These are phyloP conservation scores for Ceratobasidium sp. DNA, from an alignment of 1,284 basidiomycete species.

Conservation along the genomic window DNA sequence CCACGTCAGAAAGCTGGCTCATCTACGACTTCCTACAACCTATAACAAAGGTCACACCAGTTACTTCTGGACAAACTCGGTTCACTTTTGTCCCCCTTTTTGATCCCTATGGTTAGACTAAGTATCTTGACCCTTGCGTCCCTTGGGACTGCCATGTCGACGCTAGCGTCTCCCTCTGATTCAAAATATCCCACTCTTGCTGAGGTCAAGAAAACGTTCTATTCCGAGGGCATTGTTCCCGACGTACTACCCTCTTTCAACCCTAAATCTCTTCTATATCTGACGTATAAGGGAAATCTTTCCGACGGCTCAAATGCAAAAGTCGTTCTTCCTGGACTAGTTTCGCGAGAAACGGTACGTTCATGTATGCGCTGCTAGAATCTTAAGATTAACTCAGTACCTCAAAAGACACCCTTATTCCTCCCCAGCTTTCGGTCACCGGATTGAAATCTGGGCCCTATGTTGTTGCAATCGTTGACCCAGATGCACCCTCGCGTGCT, in stretches of 20 bases:
- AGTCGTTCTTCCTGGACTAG: conserved; percentile 35
- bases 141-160: neutral
- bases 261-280: conserved; percentile 30
- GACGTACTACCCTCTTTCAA: conserved; percentile 34
- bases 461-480: conserved; percentile 41
- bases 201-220: conserved; percentile 34
- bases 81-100: neutral
- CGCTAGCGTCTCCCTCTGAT: neutral
- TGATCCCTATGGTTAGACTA: neutral
- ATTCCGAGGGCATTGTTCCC: conserved; percentile 28
- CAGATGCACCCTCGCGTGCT: conserved; percentile 39
- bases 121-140: neutral
- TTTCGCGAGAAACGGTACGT: conserved; percentile 28
- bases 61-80: too few relatives aligned
- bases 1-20: conserved; percentile 3
- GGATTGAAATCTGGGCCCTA: conserved; percentile 37
- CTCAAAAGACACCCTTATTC: conserved; percentile 24
- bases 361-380: too few relatives aligned
- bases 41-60: too few relatives aligned
- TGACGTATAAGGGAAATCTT: conserved; percentile 39
- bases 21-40: neutral
- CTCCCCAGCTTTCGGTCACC: conserved; percentile 22
- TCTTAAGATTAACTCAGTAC: too few relatives aligned
- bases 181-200: conserved; percentile 11
- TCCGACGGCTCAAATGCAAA: conserved; percentile 37